These are phyloP conservation scores for Rostrohypoxylon terebratum DNA, from an alignment of 495 filamentous ascomycete species.

Conservation along the genomic window DNA sequence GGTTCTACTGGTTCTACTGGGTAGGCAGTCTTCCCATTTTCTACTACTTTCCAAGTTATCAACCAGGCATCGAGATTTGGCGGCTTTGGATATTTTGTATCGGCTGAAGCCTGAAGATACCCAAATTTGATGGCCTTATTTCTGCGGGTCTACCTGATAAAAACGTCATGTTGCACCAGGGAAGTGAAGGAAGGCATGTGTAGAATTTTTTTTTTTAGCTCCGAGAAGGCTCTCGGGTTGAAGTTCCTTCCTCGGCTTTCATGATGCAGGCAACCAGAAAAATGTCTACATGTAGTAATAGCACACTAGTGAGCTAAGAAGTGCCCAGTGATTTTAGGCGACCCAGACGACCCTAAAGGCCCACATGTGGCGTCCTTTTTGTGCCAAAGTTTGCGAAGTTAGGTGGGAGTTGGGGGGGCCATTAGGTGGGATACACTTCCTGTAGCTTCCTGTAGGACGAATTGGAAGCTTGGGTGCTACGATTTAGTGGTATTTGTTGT, in stretches of 20 bases:
- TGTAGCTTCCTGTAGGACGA: slow-evolving; percentile 28
- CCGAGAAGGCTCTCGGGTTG: slow-evolving; percentile 30
- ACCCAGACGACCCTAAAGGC: neutral
- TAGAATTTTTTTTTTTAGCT: slow-evolving; percentile 18
- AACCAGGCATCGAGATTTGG: neutral
- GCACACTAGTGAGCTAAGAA: slow-evolving; percentile 18
- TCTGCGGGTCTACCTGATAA: slow-evolving; percentile 26
- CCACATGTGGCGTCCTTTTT: slow-evolving; percentile 25
- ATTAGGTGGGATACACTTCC: slow-evolving; percentile 37
- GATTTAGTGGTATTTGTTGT: slow-evolving; percentile 4
- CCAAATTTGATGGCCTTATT: slow-evolving; percentile 14
- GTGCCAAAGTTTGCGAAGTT: slow-evolving; percentile 32
- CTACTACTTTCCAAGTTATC: no score
- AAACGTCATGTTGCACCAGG: slow-evolving; percentile 8
- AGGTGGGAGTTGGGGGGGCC: slow-evolving; percentile 19
- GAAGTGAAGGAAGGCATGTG: no score
- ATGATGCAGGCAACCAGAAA: neutral
- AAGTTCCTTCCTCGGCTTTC: slow-evolving; percentile 19
- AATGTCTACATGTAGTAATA: slow-evolving; percentile 8
- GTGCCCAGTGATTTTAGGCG: slow-evolving; percentile 27
- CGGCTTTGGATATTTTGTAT: slow-evolving; percentile 5
- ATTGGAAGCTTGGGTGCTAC: neutral
- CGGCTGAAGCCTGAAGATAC: slow-evolving; percentile 21
- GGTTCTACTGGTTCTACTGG: no score
- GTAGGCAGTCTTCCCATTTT: neutral